Percentiles rank a stretch among this genome's conserved stretches.
phyloP scores from a whole-genome alignment of 2,329 filamentous ascomycete species.

The Ophiosphaerella herpotricha region DNA sequence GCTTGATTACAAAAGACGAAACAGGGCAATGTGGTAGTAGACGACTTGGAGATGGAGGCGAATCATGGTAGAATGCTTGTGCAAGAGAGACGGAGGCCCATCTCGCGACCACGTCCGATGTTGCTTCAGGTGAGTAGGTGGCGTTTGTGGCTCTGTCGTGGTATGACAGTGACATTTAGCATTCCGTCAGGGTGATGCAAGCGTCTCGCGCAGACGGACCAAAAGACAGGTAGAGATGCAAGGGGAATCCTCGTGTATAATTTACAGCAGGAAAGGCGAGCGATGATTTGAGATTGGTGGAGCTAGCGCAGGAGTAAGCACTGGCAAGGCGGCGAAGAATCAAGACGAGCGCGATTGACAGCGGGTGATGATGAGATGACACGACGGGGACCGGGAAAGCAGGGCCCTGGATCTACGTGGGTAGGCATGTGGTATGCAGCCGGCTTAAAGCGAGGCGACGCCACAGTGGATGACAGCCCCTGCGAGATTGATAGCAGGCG shows the following conservation, averaged over 20 bases:
- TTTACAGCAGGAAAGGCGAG: not conserved
- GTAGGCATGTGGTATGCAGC: not conserved
- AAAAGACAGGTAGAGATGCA: conserved; percentile 13
- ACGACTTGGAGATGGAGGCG: conserved; percentile 2
- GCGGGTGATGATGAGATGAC: too few species aligned
- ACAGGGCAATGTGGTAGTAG: conserved; percentile 9
- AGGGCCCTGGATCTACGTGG: too few species aligned
- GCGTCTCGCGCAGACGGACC: not conserved
- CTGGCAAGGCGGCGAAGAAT: too few species aligned
- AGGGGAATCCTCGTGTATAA: conserved; percentile 8
- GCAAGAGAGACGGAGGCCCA: conserved; percentile 6
- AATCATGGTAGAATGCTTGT: conserved; percentile 7
- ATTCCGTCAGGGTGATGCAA: conserved; percentile 9
- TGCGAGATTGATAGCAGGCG: conserved; percentile 14
- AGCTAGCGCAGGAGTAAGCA: not conserved
- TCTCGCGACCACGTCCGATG: conserved; percentile 20
- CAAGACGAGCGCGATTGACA: not conserved
- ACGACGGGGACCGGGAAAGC: too few species aligned
- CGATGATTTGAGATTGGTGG: not conserved
- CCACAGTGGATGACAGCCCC: conserved; percentile 40
- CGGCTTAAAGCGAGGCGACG: conserved; percentile 21
- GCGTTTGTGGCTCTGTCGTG: conserved; percentile 33
- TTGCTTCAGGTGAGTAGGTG: conserved; percentile 31
- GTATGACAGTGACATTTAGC: conserved; percentile 33
- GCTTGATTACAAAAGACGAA: too few species aligned